Evolutionary conservation across 2,329 filamentous ascomycete species (phyloP).

Genomic region (Pseudocercospora ulei): DNA sequence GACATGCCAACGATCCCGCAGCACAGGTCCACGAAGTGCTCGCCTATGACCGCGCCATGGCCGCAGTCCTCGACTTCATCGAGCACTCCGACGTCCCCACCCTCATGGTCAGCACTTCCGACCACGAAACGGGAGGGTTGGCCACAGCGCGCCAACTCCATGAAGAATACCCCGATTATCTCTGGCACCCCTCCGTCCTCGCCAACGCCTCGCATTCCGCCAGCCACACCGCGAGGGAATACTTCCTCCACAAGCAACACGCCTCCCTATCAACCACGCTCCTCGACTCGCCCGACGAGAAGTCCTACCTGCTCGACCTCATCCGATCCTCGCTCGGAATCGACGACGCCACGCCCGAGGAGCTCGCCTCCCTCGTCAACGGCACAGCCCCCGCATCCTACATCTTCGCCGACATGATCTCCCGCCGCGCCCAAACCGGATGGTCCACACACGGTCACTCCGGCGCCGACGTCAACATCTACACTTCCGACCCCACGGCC

Average conservation of each 20-base stretch:
- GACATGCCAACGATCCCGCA: conserved; percentile 50
- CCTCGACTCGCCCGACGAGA: conserved; percentile 35
- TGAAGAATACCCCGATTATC: conserved; percentile 54
- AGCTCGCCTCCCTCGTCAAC: conserved; percentile 56
- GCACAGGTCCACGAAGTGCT: conserved; percentile 68
- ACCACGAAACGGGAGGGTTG: conserved; percentile 92
- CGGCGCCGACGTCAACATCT: conserved; percentile 93
- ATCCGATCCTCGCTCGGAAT: conserved; percentile 66
- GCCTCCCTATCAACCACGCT: conserved; percentile 26
- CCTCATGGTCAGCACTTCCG: conserved; percentile 78
- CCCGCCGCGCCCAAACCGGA: conserved; percentile 74
- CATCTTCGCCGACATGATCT: conserved; percentile 74
- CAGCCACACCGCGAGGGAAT: conserved; percentile 57
- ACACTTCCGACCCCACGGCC: conserved; percentile 60
- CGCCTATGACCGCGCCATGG: conserved; percentile 84
- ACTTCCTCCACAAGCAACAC: conserved; percentile 45
- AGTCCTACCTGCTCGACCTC: conserved; percentile 60
- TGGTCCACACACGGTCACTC: conserved; percentile 87
- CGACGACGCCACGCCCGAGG: conserved; percentile 55
- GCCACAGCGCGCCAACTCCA: conserved; percentile 65
- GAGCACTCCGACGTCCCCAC: conserved; percentile 62
- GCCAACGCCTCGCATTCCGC: conserved; percentile 67
- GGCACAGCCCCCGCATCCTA: conserved; percentile 48
- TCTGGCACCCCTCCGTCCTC: conserved; percentile 75
- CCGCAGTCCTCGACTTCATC: conserved; percentile 74